Base-by-base conservation (phyloP, 208 protist genomes). In the Leishmania turanica region DNA sequence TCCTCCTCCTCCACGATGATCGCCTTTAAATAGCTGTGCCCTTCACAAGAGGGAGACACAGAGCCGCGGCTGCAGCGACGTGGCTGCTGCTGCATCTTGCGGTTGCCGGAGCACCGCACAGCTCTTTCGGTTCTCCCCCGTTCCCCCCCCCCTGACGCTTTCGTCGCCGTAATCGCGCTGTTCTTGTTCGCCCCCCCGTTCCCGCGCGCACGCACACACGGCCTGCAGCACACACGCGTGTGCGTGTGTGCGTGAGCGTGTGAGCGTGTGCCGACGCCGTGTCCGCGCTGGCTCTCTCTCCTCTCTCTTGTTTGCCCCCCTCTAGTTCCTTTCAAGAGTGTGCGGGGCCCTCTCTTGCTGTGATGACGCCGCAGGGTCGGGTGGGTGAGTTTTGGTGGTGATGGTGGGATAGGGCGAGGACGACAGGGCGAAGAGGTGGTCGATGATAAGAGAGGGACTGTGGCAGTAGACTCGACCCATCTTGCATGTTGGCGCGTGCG, bases 1-100 rank as follows among this genome's bases (percentile, higher is more conserved):
- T n/a, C n/a, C 3, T 42, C 51, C 11, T 75, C 27, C 47, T 75
- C 70, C 47, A 75, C 70, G 9, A 75, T 13, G 49, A 75, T 75
- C 19, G 47, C 71, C 31, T 75, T 75, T 27, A 27, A 51, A 62
- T 42, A 62, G 21, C 31, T 62, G 49, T 34, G 6, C n/a, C 51
- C 49, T 31, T 62, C 51, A 60, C 71, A 60, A 3, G 34, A 19
- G n/a, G 47, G 19, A 5, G 49, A 24, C 17, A 31, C 31, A 45
- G 71, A 75, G 71, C 24, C 68, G 24, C 68, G 51, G 51, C 34
- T 62, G 24, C 34, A 60, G 17, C 45, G 27, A 34, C 7, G 70
- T 27, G n/a, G 71, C 4, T 62, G 71, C 70, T 27, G 27, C 51
- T 54, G 68, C 68, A 73, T 73, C 2, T 73, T 17, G 27, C 62